A percentile compares a stretch with the other conserved stretches of the same genome.
Evolutionary conservation across 2,329 filamentous ascomycete genomes (phyloP).

Genomic region (Seiridium unicorne): DNA sequence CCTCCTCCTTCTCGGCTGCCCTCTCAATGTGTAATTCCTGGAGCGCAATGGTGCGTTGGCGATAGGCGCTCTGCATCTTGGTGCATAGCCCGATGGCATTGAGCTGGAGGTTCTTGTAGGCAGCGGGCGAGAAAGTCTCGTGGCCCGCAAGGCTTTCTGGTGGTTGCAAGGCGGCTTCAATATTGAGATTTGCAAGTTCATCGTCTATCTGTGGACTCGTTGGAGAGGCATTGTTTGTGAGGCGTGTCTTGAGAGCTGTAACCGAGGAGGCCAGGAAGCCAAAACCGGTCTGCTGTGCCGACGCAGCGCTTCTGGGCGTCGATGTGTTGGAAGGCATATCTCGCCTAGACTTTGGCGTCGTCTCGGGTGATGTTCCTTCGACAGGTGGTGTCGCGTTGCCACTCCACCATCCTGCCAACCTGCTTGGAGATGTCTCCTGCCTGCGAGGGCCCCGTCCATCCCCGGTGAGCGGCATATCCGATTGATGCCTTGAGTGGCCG

Average conservation of each 20-base stretch:
- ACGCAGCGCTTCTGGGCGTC: slow-evolving; percentile 29
- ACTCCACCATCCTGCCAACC: slow-evolving; percentile 31
- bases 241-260: slow-evolving; percentile 40
- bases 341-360: slow-evolving; percentile 29
- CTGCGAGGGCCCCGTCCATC: slow-evolving; percentile 31
- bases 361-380: slow-evolving; percentile 26
- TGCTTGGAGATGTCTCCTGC: slow-evolving; percentile 23
- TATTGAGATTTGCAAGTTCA: slow-evolving; percentile 54
- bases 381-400: slow-evolving; percentile 22
- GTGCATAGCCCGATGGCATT: slow-evolving; percentile 55
- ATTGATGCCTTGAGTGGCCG: slow-evolving; percentile 14
- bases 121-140: slow-evolving; percentile 55
- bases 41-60: slow-evolving; percentile 47
- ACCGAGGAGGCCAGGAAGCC: slow-evolving; percentile 46
- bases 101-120: slow-evolving; percentile 59
- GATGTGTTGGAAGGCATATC: slow-evolving; percentile 22
- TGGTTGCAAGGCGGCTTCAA: slow-evolving; percentile 54
- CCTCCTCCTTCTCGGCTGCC: slow-evolving; percentile 53
- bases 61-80: slow-evolving; percentile 59
- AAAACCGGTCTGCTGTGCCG: slow-evolving; percentile 36
- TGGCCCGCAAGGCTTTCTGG: slow-evolving; percentile 36
- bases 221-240: slow-evolving; percentile 24
- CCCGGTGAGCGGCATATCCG: slow-evolving; percentile 42
- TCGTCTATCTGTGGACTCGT: slow-evolving; percentile 36
- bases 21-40: slow-evolving; percentile 52